phyloP scores from a whole-genome alignment of 257 asterid species.

The Solanum microdontum region DNA sequence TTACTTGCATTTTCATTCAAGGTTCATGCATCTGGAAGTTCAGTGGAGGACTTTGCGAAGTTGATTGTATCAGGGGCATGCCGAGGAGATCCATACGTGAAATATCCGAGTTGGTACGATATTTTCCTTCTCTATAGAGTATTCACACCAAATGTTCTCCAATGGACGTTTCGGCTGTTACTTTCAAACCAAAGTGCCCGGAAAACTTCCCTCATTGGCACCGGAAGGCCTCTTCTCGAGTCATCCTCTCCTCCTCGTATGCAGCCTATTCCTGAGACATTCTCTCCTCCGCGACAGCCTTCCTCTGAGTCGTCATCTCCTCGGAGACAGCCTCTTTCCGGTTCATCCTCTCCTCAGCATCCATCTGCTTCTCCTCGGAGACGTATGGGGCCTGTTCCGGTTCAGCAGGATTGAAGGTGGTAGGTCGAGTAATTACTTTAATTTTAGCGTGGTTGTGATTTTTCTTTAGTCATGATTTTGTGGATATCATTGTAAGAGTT shows the following conservation, averaged over 20 bases:
- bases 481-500: not conserved
- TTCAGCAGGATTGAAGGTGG: slow-evolving; percentile 23
- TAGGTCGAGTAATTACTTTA: not conserved
- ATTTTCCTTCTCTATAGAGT: slow-evolving; percentile 73
- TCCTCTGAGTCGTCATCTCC: not conserved
- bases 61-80: slow-evolving; percentile 75
- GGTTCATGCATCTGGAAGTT: slow-evolving; percentile 51
- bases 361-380: slow-evolving; percentile 2
- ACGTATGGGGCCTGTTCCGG: slow-evolving; percentile 12
- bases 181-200: slow-evolving; percentile 32
- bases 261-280: not conserved
- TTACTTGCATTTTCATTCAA: not conserved
- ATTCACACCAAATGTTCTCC: slow-evolving; percentile 65
- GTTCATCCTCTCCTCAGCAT: slow-evolving; percentile 15
- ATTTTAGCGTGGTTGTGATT: not conserved
- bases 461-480: not conserved
- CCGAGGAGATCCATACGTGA: slow-evolving; percentile 80
- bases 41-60: slow-evolving; percentile 80
- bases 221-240: slow-evolving; percentile 42
- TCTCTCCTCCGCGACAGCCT: not conserved
- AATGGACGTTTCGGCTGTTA: slow-evolving; percentile 65
- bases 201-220: slow-evolving; percentile 65
- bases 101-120: slow-evolving; percentile 85
- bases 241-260: not conserved
- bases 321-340: not conserved